Evolutionary conservation across 73 alveolate genomes (phyloP).

Genomic region (Loxodes magnus): DNA sequence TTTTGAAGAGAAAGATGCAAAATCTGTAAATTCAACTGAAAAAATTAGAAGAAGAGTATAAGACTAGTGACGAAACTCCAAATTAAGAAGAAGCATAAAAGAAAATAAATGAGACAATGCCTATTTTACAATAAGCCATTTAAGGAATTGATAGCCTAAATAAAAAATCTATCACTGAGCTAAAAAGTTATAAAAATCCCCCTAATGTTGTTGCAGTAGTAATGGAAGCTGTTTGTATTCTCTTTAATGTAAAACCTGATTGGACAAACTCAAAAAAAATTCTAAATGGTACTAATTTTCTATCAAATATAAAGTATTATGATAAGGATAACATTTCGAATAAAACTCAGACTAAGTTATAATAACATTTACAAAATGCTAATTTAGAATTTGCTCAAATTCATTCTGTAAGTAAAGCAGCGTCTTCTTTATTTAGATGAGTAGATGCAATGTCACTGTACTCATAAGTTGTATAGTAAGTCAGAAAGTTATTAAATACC

Average conservation of each 20-base stretch:
- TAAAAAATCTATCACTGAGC: constrained; percentile 77
- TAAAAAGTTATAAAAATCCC: constrained; percentile 72
- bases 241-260: constrained; percentile 65
- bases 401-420: no score
- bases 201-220: constrained; percentile 68
- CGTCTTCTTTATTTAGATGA: no score
- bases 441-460: no score
- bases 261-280: constrained; percentile 47
- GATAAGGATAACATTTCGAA: no score
- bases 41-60: constrained; percentile 41
- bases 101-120: constrained; percentile 61
- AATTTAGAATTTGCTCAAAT: no score
- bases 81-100: constrained; percentile 50
- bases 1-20: no score
- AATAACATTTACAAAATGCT: no score
- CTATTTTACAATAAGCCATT: constrained; percentile 68
- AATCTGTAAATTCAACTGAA: constrained; percentile 56
- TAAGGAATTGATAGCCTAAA: constrained; percentile 78
- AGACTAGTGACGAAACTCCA: constrained; percentile 61
- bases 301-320: no score
- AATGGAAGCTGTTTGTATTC: constrained; percentile 56
- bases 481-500: no score
- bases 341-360: no score
- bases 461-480: no score
- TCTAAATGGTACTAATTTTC: constrained; percentile 37